Base-by-base conservation (phyloP, 83 land plant species). In the Thuja plicata region DNA sequence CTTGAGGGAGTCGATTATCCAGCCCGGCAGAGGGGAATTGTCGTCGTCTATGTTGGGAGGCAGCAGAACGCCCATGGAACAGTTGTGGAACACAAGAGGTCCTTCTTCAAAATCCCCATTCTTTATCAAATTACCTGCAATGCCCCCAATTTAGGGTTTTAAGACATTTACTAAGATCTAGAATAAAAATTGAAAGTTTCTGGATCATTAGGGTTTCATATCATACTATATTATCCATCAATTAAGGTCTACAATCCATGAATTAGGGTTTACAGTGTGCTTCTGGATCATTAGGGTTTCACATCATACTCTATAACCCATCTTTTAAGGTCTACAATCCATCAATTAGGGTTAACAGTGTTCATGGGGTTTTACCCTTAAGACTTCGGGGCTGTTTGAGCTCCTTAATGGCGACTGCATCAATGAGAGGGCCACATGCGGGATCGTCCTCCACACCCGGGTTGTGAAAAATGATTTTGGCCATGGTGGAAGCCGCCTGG, bases 71-170 rank as follows among this genome's bases (percentile, higher is more conserved):
- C 92, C 92, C 71, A 79, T 87, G 17, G 91, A 12, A 5, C 91
- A 88, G 37, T 87, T 82, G 37, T 88, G 87, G 9, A 91, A 46
- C 1, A 91, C 12, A 3, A 86, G 87, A 1, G 92, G 92, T 3
- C 92, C 92, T 87, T 91, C 91, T 83, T 91, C 92, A 41, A 91
- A 91, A n/a, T 76, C 38, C 6, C 80, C 80, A 34, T 76, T 34
- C 17, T 35, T 76, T 37, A 76, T 37, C 34, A 76, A 54, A 54
- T 54, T 16, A 15, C 57, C 57, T 54, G 57, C 19, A 54, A 54
- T 3, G 57, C 57, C 0, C 4, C 19, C 57, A 54, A 54, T 15
- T 54, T 54, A 15, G 57, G 57, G 57, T 54, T 15, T 54, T 54
- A 54, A 3, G 57, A 54, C 57, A 54, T 54, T 54, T 54, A 54